Conservation (phyloP, 192 early-diverging fungal species). For the Gryganskiella cystojenkinii region DNA sequence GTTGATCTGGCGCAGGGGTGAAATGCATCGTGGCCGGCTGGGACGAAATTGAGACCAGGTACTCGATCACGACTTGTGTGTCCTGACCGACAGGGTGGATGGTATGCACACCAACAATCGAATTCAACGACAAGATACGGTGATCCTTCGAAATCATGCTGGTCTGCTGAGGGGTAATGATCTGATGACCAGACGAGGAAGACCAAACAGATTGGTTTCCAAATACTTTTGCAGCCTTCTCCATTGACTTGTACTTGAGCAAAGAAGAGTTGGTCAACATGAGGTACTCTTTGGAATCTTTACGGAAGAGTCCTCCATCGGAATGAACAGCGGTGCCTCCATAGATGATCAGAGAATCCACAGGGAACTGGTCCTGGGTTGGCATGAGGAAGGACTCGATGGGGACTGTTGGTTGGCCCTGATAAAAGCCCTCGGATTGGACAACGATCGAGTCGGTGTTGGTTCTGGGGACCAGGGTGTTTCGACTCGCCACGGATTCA, state of each 20-base stretch:
- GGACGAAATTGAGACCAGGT: constrained; percentile 47
- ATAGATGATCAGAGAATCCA: constrained; percentile 41
- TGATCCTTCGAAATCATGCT: constrained; percentile 38
- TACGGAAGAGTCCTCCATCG: constrained; percentile 38
- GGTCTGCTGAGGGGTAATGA: constrained; percentile 44
- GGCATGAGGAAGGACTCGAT: constrained; percentile 47
- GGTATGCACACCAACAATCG: constrained; percentile 39
- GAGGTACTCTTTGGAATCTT: constrained; percentile 42
- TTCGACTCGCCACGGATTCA: constrained; percentile 37
- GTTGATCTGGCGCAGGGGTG: constrained; percentile 36
- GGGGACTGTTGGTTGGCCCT: constrained; percentile 36
- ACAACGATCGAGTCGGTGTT: constrained; percentile 1
- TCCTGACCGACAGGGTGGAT: constrained; percentile 13
- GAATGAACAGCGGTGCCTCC: constrained; percentile 43
- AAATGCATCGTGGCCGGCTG: constrained; percentile 49
- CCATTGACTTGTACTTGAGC: constrained; percentile 52
- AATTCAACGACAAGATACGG: constrained; percentile 36
- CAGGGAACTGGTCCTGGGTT: constrained; percentile 38
- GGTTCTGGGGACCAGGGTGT: constrained; percentile 33
- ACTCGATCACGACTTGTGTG: constrained; percentile 29
- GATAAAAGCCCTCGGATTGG: constrained; percentile 24
- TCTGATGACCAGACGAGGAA: constrained; percentile 43
- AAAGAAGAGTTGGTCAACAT: constrained; percentile 42
- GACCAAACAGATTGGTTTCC: constrained; percentile 53
- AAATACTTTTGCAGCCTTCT: constrained; percentile 49